Conservation (phyloP, 768 basidiomycete genomes). For the Collybia sp. region DNA sequence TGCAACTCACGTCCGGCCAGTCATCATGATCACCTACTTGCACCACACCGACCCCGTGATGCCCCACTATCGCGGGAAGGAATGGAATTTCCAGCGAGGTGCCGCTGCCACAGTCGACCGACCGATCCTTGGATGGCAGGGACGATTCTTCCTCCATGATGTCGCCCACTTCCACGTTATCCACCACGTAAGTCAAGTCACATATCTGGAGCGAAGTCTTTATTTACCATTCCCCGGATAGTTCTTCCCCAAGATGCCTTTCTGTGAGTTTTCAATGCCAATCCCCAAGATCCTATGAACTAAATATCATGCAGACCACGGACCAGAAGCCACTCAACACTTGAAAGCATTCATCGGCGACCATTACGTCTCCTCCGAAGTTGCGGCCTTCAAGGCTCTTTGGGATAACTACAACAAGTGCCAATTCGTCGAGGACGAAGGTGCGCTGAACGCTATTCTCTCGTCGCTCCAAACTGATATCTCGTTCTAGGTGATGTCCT, state of each 20-base stretch:
- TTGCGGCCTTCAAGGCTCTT: conserved; percentile 36
- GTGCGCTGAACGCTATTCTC: conserved; percentile 12
- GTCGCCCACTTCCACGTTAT: conserved; percentile 58
- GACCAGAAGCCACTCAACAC: conserved; percentile 42
- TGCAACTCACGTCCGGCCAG: conserved; percentile 9
- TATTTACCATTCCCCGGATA: conserved; percentile 13
- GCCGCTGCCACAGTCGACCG: conserved; percentile 56
- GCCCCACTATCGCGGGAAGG: conserved; percentile 50
- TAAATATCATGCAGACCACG: conserved; percentile 32
- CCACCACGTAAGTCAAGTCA: conserved; percentile 41
- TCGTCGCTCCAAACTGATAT: background rate
- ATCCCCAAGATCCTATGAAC: background rate
- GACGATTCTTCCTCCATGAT: conserved; percentile 60
- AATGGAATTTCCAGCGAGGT: conserved; percentile 56
- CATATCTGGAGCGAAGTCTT: background rate
- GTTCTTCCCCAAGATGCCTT: conserved; percentile 59
- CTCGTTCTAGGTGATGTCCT: conserved; percentile 27
- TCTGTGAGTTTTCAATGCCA: conserved; percentile 29
- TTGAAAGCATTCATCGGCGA: conserved; percentile 43
- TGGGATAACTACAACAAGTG: conserved; percentile 52
- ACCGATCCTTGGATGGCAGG: conserved; percentile 56
- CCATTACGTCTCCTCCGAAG: conserved; percentile 38
- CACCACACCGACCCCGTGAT: conserved; percentile 54
- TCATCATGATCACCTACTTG: conserved; percentile 51
- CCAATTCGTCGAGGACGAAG: conserved; percentile 53